Base-by-base conservation (phyloP, 2,329 filamentous ascomycete genomes). In the Cercospora janseana region DNA sequence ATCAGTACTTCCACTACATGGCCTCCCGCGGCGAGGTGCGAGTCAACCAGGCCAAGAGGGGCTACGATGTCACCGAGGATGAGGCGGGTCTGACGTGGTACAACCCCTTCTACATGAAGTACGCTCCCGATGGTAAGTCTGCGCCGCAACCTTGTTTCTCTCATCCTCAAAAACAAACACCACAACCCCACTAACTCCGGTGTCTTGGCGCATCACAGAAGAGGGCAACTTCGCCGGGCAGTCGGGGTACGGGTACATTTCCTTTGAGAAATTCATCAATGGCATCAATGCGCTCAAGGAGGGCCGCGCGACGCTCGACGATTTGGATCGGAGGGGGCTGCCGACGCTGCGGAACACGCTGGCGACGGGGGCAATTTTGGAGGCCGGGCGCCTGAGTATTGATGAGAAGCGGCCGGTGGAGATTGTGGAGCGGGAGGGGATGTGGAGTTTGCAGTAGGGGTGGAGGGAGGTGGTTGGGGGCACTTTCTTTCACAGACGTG, bases 1-100 rank as follows among this genome's bases (percentile, higher is more conserved):
- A 95, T 70, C 91, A 96, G 74, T 93, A 95, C 73, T 96, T 96
- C 76, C 91, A 96, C 72, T 95, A 93, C 74, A 85, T 96, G 74
- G 91, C 82, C 3, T 80, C 81, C 53, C 81, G 85, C 49, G 91
- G 91, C 57, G 91, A 96, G 73, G 83, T 96, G 62, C 82, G 88
- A 53, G 81, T 95, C 63, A 88, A 96, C 74, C 92, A 96, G 73
- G 91, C 90, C 35, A 94, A 95, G 78, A 82, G 91, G 47, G 91
- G 91, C 40, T 96, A 96, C 72, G 90, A 96, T 65, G 86, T 96
- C 8, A 89, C 91, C n/a, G 87, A 90, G 58, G 91, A 96, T 67
- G 79, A 81, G 34, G 66, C 70, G 38, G 79, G 79, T 8, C 71
- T 95, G 55, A 79, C 85, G 66, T 95, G 90, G 88, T 86, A 88